A percentile compares a stretch with the other conserved stretches of the same genome.
Conservation (phyloP, 1,284 basidiomycete species). For the Grifola frondosa region DNA sequence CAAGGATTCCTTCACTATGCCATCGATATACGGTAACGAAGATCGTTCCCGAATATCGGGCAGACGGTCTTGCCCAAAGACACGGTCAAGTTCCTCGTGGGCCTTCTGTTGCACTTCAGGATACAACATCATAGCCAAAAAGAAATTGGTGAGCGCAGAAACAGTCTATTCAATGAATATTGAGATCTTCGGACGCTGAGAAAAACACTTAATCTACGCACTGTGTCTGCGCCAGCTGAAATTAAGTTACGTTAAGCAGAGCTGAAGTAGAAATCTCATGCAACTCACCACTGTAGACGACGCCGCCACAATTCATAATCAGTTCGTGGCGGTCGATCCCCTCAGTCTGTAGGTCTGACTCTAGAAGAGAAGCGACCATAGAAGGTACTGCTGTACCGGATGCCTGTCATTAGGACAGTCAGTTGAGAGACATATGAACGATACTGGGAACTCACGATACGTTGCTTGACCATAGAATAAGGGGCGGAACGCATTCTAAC, state of each 20-base stretch:
- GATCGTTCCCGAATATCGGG: slow-evolving; percentile 42
- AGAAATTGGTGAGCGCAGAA: slow-evolving; percentile 39
- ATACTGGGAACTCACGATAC: not conserved
- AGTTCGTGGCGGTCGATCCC: slow-evolving; percentile 2
- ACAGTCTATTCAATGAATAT: slow-evolving; percentile 35
- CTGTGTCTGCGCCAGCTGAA: slow-evolving; percentile 11
- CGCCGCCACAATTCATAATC: slow-evolving; percentile 8
- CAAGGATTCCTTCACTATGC: slow-evolving; percentile 40
- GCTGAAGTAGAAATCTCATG: too few relatives aligned
- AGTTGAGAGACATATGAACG: not conserved
- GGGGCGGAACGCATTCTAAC: slow-evolving; percentile 7
- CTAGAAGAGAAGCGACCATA: slow-evolving; percentile 6
- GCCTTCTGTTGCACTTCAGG: slow-evolving; percentile 39
- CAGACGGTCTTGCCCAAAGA: slow-evolving; percentile 37
- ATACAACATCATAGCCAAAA: slow-evolving; percentile 40
- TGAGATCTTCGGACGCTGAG: not conserved
- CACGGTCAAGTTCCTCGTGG: slow-evolving; percentile 42
- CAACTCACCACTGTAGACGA: slow-evolving; percentile 13
- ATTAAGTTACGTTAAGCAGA: not conserved
- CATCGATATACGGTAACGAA: slow-evolving; percentile 39
- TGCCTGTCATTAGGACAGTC: not conserved
- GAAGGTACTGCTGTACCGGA: slow-evolving; percentile 2
- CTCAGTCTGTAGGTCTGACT: not conserved
- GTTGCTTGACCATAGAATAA: slow-evolving; percentile 2
- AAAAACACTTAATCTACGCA: not conserved